Evolutionary conservation across 1,284 basidiomycete genomes (phyloP), one percentile per base, ranked within the genome.

Genomic region (Irpex lacteus): DNA sequence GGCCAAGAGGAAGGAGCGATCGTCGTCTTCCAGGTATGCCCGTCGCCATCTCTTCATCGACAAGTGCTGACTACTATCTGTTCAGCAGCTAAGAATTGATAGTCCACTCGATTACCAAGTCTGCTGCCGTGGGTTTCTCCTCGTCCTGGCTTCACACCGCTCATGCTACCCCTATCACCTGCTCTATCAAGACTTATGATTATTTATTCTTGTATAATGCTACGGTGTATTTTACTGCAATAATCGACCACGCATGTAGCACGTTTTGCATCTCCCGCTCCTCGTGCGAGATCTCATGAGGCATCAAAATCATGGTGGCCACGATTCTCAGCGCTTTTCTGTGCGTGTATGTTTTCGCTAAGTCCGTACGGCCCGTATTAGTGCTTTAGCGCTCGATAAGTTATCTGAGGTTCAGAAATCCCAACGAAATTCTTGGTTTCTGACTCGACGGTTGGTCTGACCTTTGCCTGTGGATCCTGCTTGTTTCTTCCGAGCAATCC

Each of bases 401-500:
- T 60, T 49, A 63, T 9, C 50, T 34, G 11, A 11, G 3, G 18
- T 3, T 3, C 13, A 18, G 32, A 34, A 56, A n/a, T n/a, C n/a
- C n/a, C n/a, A n/a, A n/a, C n/a, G n/a, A n/a, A n/a, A 34, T 56
- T 56, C 26, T 56, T 56, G 54, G n/a, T 13, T 56, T 34, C 32
- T 56, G 54, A 56, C 54, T 56, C 54, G 54, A 56, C 54, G 50
- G 50, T 19, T 53, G 50, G 50, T 26, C 57, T 44, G 3, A 21
- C 62, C 15, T 44, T 44, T 15, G 40, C 40, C 40, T 44, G 40
- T n/a, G 50, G 32, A 56, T 13, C 50, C 44, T 26, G 52, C 62
- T 34, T 11, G 49, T 18, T 47, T 47, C 61, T 26, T 49, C 55
- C 61, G 44, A 21, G 61, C 50, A 15, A 18, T 53, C 15, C 40